A percentile compares a stretch with the other conserved stretches of the same genome.
Evolutionary conservation across 1,284 basidiomycete genomes (phyloP).

Genomic region (Tilletia setariae): DNA sequence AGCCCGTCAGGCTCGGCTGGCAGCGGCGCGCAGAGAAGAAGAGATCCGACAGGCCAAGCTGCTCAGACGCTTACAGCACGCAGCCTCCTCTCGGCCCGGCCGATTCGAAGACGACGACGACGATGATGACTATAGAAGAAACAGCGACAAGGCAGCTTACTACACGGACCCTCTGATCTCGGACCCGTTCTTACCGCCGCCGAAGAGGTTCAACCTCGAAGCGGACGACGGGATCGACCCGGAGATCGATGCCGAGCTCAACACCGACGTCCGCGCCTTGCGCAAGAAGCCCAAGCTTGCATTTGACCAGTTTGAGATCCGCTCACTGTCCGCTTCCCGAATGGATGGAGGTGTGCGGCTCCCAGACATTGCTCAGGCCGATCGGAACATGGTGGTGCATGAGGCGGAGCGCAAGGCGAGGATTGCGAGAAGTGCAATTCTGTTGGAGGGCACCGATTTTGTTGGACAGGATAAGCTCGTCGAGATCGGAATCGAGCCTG

Average conservation of each 20-base stretch:
- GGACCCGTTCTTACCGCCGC: constrained; percentile 6
- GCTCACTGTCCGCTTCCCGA: neutral
- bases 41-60: neutral
- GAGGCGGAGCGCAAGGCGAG: neutral
- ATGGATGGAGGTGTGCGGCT: neutral
- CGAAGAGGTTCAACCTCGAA: neutral
- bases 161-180: constrained; percentile 9
- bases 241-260: constrained; percentile 4
- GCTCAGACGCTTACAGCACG: neutral
- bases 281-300: constrained; percentile 10
- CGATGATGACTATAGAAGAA: neutral
- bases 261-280: constrained; percentile 10
- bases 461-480: neutral
- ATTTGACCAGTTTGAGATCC: constrained; percentile 9
- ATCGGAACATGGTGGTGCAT: neutral
- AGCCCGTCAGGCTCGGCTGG: constrained; percentile 1
- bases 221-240: constrained; percentile 10
- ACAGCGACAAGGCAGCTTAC: neutral
- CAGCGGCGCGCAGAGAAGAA: constrained; percentile 1
- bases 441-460: neutral
- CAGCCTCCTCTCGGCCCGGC: neutral
- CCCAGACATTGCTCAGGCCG: constrained; percentile 10
- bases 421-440: neutral
- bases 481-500: neutral
- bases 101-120: neutral